phyloP scores from a whole-genome alignment of 2,329 filamentous ascomycete species.

The Diplodia seriata region DNA sequence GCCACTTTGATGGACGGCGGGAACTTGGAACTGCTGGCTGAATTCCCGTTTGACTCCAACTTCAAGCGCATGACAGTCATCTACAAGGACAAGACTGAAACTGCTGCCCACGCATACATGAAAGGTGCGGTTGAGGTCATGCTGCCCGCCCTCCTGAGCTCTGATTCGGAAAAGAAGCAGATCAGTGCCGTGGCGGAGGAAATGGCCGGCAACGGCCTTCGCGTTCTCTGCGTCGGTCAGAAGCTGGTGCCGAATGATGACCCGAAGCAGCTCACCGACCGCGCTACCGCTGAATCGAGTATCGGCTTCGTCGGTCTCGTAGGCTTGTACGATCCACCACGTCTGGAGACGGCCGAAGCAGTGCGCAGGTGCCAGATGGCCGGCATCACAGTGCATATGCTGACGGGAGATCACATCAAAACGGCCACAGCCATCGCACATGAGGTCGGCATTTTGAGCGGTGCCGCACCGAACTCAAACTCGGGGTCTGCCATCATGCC shows the following conservation, averaged over 20 bases:
- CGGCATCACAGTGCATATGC: conserved; percentile 59
- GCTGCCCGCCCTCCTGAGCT: conserved; percentile 42
- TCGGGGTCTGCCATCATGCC: conserved; percentile 44
- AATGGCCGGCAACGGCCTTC: conserved; percentile 49
- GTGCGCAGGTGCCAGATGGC: conserved; percentile 55
- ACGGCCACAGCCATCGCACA: conserved; percentile 57
- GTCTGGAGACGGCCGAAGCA: conserved; percentile 73
- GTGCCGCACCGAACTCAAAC: conserved; percentile 39
- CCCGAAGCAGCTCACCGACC: conserved; percentile 42
- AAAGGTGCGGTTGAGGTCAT: conserved; percentile 51
- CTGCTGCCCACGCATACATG: conserved; percentile 46
- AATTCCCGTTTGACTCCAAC: conserved; percentile 51
- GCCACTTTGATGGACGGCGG: conserved; percentile 39
- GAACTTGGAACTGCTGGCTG: conserved; percentile 44
- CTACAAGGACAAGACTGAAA: conserved; percentile 43
- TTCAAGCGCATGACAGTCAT: conserved; percentile 52
- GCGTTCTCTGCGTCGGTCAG: conserved; percentile 49
- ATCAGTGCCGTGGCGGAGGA: conserved; percentile 44
- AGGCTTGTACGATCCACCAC: conserved; percentile 86
- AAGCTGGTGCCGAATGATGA: conserved; percentile 35
- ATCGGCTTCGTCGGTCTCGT: conserved; percentile 81
- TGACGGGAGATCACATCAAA: conserved; percentile 56
- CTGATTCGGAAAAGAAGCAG: conserved; percentile 41
- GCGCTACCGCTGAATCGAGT: conserved; percentile 69
- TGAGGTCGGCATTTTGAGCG: conserved; percentile 51